A percentile compares a stretch with the other conserved stretches of the same genome.
These are phyloP conservation scores for Leccinum variicolor DNA, from an alignment of 768 basidiomycete genomes.

Conservation along the genomic window DNA sequence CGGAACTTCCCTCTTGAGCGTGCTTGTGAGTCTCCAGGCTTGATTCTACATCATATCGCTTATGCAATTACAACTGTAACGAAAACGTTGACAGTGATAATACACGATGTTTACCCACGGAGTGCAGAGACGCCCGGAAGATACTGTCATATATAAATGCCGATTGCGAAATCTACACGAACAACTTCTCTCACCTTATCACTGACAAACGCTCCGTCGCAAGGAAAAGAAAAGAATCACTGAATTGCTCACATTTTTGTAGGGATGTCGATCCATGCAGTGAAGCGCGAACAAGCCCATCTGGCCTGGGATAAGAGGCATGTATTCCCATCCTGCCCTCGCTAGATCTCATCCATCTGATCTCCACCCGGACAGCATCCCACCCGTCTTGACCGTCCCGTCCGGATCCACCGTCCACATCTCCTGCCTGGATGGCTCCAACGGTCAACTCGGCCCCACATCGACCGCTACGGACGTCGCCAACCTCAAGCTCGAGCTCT, in stretches of 20 bases:
- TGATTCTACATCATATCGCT: too few relatives aligned
- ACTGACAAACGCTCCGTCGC: background rate
- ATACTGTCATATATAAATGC: background rate
- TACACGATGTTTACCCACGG: background rate
- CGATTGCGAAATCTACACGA: background rate
- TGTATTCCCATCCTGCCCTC: background rate
- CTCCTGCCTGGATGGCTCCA: conserved; percentile 63
- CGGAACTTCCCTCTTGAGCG: too few relatives aligned
- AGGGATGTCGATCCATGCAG: conserved; percentile 48
- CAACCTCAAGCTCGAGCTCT: conserved; percentile 42
- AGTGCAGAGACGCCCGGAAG: background rate
- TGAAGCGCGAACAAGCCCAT: conserved; percentile 51
- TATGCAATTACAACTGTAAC: too few relatives aligned
- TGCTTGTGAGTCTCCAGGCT: too few relatives aligned
- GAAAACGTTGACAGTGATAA: too few relatives aligned
- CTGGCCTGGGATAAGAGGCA: conserved; percentile 63
- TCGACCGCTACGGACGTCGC: conserved; percentile 37
- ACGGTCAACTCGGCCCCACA: conserved; percentile 50
- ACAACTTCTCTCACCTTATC: background rate
- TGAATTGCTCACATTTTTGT: background rate
- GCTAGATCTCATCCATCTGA: background rate
- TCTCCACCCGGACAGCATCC: conserved; percentile 36
- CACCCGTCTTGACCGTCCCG: conserved; percentile 44
- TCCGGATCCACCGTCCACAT: conserved; percentile 56
- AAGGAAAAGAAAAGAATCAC: background rate